Base-by-base conservation (phyloP, 441 rosid species). In the Sinapis alba region DNA sequence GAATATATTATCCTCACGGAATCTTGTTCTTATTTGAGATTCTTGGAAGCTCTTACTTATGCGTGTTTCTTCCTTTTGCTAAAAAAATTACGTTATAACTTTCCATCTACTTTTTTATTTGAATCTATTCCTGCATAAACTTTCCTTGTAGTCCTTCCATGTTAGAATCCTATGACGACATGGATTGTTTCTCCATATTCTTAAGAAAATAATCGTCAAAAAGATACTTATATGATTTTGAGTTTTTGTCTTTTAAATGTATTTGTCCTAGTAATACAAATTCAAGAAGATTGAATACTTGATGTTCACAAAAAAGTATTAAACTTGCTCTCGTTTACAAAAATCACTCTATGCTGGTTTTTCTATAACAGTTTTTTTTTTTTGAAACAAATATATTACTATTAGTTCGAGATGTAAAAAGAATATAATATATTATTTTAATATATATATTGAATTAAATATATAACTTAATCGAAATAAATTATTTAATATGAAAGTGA, bases 1-100 rank as follows among this genome's bases (percentile, higher is more conserved):
- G 64, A 73, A 62, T 66, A 70, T 71, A 63, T 74, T 71, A 78
- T 66, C 78, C 50, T 38, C 71, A 72, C 62, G 74, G 88, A 85
- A 88, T 83, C 73, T 62, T 85, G 84, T 86, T 84, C 92, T 78
- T 73, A 26, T 68, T 66, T 65, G 65, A 65, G 78, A 79, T 75
- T 62, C 68, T 74, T 59, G 50, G 69, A 76, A 78, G 68, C 80
- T 80, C 75, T 65, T 81, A 27, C 32, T 7, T 59, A 82, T 83
- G 66, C 86, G 81, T 78, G 68, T 71, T 79, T 71, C 85, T 72
- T 64, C 73, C 28, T 38, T 27, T 58, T 19, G 51, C 21, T 76
- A 26, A 36, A 53, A 21, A 26, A 51, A 26, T 12, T 79, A 53
- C n/a, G 53, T 56, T 59, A 66, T 56, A 28, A 47, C 69, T 81